Conservation (phyloP, 2,329 filamentous ascomycete species). For the Trichoderma arundinaceum region DNA sequence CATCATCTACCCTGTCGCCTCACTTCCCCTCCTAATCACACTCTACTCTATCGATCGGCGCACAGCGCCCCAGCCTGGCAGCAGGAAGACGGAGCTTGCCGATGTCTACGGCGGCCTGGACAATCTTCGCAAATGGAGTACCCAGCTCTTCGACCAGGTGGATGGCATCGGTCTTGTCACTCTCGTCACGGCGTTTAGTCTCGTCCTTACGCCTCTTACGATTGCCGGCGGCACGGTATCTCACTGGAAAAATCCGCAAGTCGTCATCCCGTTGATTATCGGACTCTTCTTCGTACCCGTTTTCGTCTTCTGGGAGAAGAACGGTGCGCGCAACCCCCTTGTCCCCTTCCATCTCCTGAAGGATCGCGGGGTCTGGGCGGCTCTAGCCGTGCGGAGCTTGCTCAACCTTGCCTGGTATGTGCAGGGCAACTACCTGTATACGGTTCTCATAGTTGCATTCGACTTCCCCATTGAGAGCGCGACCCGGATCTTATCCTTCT, state of each 20-base stretch:
- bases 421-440: conserved; percentile 65
- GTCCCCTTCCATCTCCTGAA: conserved; percentile 63
- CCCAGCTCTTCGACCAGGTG: conserved; percentile 61
- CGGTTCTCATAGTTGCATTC: conserved; percentile 63
- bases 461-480: conserved; percentile 60
- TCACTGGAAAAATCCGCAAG: conserved; percentile 57
- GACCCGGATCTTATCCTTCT: conserved; percentile 62
- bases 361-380: conserved; percentile 66
- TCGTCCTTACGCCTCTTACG: conserved; percentile 59
- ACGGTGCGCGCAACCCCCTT: conserved; percentile 56
- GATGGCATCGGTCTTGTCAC: conserved; percentile 57
- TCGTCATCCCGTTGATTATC: conserved; percentile 57
- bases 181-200: conserved; percentile 52
- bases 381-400: conserved; percentile 58
- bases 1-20: conserved; percentile 63
- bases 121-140: conserved; percentile 42
- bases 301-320: conserved; percentile 61
- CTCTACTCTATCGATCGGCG: conserved; percentile 45
- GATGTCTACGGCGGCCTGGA: conserved; percentile 3
- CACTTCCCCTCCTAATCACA: conserved; percentile 58
- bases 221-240: conserved; percentile 56
- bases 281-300: conserved; percentile 56
- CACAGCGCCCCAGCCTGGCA: neutral
- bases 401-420: conserved; percentile 61
- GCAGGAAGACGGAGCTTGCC: conserved; percentile 8